Evolutionary conservation across 2,329 filamentous ascomycete species (phyloP), one percentile per base, ranked within the genome.

Genomic region (Alternaria gaisen): DNA sequence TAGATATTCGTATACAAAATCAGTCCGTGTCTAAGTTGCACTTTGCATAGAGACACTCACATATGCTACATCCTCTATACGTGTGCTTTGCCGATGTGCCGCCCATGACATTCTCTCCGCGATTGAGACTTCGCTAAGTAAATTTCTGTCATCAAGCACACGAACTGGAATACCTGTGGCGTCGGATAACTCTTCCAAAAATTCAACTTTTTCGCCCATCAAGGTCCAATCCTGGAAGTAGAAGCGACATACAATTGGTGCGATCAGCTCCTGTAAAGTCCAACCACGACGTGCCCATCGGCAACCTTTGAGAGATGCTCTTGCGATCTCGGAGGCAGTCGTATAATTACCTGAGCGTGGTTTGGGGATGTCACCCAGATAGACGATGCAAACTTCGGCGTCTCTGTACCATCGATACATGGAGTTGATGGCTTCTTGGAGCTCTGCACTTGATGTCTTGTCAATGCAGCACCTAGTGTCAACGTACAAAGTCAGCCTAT

Each of bases 91-190:
- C 12, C 76, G 69, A 18, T 61, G 43, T 16, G 64, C 65, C 9
- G 69, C 69, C 76, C 76, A 77, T 1, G 70, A 71, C 70, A 74
- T 74, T 11, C 72, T 61, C 38, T 73, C 63, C 4, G 71, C 72
- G 4, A 75, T 58, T 0, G 70, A 72, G 3, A 70, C 60, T 28
- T 72, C 67, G 22, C 57, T 63, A 10, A 65, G 26, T 6, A 61
- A 55, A 12, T 63, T 51, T 16, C 63, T 55, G 3, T 69, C 68
- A n/a, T 71, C 68, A 1, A 72, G 59, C 5, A 71, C 63, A 34
- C 60, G 65, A 18, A 67, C 58, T 4, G 70, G 70, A 12, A 75
- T 74, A 8, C 70, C 64, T 12, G 74, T 75, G n/a, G 64, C 61
- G 3, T 65, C 59, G 8, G 66, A 66, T 5, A 76, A 41, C 24